These are phyloP conservation scores for Baorangia bicolor DNA, from an alignment of 768 basidiomycete species.

Conservation along the genomic window DNA sequence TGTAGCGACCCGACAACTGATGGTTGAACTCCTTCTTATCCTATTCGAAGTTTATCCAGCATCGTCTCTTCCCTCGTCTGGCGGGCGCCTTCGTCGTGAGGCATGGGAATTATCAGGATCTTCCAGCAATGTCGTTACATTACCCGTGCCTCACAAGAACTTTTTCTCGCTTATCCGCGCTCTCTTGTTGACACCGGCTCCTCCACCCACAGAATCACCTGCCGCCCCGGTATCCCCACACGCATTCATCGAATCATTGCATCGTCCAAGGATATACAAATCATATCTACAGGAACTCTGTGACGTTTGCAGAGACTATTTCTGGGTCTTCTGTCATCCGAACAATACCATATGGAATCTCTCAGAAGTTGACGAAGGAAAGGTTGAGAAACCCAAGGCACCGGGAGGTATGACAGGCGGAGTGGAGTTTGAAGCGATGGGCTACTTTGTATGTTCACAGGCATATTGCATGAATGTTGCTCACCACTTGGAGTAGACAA, in stretches of 20 bases:
- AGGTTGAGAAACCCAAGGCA: slow-evolving; percentile 87
- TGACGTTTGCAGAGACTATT: slow-evolving; percentile 91
- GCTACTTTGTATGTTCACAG: slow-evolving; percentile 74
- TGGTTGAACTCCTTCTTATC: slow-evolving; percentile 81
- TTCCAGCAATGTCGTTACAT: slow-evolving; percentile 53
- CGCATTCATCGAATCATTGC: slow-evolving; percentile 75
- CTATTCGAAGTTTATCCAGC: slow-evolving; percentile 88
- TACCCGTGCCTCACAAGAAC: slow-evolving; percentile 72
- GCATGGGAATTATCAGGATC: slow-evolving; percentile 54
- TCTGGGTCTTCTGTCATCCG: slow-evolving; percentile 97
- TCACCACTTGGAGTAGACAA: slow-evolving; percentile 54
- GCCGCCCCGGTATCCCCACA: slow-evolving; percentile 66
- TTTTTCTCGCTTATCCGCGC: slow-evolving; percentile 74
- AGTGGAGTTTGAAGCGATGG: slow-evolving; percentile 97
- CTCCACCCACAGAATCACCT: slow-evolving; percentile 62
- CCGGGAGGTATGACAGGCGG: slow-evolving; percentile 99
- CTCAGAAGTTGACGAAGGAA: slow-evolving; percentile 75
- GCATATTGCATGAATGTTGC: not conserved
- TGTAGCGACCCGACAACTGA: slow-evolving; percentile 83
- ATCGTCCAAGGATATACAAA: slow-evolving; percentile 73
- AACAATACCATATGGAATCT: slow-evolving; percentile 91
- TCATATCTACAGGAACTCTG: slow-evolving; percentile 80
- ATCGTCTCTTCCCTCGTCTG: slow-evolving; percentile 58
- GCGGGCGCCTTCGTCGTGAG: slow-evolving; percentile 41
- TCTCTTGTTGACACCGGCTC: slow-evolving; percentile 71